Percentiles rank a stretch among this genome's conserved stretches.
phyloP scores from a whole-genome alignment of 129 eudicot species.

The Heracleum sosnowskyi region DNA sequence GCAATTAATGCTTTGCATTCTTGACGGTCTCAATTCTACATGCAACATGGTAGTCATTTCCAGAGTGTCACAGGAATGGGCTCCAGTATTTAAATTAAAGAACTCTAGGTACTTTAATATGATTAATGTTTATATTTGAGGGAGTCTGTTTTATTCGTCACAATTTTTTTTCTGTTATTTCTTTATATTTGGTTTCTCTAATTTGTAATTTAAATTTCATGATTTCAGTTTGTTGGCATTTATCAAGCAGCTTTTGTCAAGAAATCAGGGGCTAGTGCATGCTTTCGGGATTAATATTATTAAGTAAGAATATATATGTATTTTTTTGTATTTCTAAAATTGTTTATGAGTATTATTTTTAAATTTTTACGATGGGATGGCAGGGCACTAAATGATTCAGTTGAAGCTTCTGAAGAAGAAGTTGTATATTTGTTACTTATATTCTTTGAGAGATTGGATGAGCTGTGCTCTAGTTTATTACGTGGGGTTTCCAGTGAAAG shows the following conservation, averaged over 20 bases:
- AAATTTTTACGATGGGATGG: constrained; percentile 15
- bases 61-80: constrained; percentile 52
- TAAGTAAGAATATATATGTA: constrained; percentile 29
- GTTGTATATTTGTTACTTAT: constrained; percentile 41
- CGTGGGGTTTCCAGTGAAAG: constrained; percentile 31
- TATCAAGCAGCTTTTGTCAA: constrained; percentile 44
- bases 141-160: not conserved
- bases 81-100: constrained; percentile 51
- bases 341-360: constrained; percentile 4
- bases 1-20: constrained; percentile 58
- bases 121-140: not conserved
- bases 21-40: constrained; percentile 52
- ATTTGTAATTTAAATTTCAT: not conserved
- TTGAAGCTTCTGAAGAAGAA: constrained; percentile 48
- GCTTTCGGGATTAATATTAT: constrained; percentile 44
- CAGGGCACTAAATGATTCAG: constrained; percentile 58
- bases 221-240: constrained; percentile 61
- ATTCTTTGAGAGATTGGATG: constrained; percentile 54
- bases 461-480: constrained; percentile 20
- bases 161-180: not conserved
- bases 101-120: constrained; percentile 42
- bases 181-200: constrained; percentile 3
- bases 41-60: constrained; percentile 22
- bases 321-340: constrained; percentile 3
- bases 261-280: constrained; percentile 40